Conservation (phyloP, 805 yeast genomes). For the Candida ovalis region DNA sequence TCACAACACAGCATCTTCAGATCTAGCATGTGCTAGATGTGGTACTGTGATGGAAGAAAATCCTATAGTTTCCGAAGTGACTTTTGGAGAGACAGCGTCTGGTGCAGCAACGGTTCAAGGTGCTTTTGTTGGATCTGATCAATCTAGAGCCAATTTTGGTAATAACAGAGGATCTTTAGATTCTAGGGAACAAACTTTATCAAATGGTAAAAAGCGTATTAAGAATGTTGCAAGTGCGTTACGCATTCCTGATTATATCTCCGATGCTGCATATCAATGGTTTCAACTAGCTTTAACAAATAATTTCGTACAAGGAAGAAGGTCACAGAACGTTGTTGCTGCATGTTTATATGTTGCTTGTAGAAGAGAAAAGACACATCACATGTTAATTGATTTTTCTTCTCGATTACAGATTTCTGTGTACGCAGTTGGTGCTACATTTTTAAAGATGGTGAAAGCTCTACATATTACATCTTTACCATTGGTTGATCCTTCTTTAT, state of each 20-base stretch:
- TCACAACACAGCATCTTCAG: conserved; percentile 60
- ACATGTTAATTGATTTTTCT: conserved; percentile 93
- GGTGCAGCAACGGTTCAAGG: conserved; percentile 98
- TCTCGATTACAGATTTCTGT: conserved; percentile 87
- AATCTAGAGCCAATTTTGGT: conserved; percentile 67
- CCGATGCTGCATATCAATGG: conserved; percentile 87
- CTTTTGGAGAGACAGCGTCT: conserved; percentile 84
- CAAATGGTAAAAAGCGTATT: conserved; percentile 77
- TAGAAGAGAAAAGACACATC: conserved; percentile 84
- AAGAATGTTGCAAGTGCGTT: conserved; percentile 76
- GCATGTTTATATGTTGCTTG: conserved; percentile 95
- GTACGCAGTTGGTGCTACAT: conserved; percentile 93
- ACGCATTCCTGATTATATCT: conserved; percentile 75
- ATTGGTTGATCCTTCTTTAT: conserved; percentile 88
- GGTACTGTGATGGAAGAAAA: conserved; percentile 88
- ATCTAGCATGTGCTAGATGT: conserved; percentile 75
- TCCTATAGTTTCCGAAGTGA: conserved; percentile 92
- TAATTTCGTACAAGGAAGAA: conserved; percentile 95
- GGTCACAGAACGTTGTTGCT: conserved; percentile 92
- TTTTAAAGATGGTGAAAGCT: conserved; percentile 84
- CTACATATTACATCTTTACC: conserved; percentile 77
- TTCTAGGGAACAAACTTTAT: conserved; percentile 83
- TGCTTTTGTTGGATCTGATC: conserved; percentile 86
- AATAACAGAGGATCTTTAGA: conserved; percentile 73
- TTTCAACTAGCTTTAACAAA: conserved; percentile 80